Evolutionary conservation across 441 rosid species (phyloP).

Genomic region (Syzygium malaccense): DNA sequence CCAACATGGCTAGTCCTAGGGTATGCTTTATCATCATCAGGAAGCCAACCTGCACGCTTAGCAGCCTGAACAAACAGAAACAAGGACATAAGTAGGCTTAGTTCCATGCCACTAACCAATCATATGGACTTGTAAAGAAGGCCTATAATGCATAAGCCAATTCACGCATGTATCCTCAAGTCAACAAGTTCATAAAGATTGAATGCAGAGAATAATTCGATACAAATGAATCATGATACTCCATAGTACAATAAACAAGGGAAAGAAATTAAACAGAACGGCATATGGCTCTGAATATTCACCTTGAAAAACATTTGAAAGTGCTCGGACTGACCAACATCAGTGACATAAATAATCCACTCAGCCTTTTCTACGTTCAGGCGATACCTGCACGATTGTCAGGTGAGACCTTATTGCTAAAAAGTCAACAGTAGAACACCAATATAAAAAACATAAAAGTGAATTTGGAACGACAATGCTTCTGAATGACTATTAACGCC

Average conservation of each 20-base stretch:
- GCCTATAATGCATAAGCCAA: neutral
- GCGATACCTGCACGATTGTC: conserved; percentile 61
- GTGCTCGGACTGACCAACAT: conserved; percentile 94
- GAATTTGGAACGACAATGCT: neutral
- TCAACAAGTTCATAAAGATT: neutral
- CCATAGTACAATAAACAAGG: neutral
- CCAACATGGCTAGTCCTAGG: conserved; percentile 79
- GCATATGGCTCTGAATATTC: conserved; percentile 12
- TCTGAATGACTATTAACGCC: neutral
- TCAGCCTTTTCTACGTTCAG: conserved; percentile 88
- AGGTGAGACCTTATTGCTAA: neutral
- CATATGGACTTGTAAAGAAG: neutral
- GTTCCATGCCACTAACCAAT: neutral
- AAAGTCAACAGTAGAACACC: neutral
- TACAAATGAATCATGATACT: neutral
- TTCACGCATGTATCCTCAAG: neutral
- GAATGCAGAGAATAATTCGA: neutral
- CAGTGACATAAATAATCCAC: conserved; percentile 94
- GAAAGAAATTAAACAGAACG: neutral
- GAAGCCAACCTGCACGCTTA: conserved; percentile 79
- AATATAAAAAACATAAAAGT: neutral
- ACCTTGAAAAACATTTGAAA: conserved; percentile 87
- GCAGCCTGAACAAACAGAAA: conserved; percentile 56
- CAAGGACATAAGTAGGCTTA: neutral
- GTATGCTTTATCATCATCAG: conserved; percentile 33